phyloP scores from a whole-genome alignment of 352 stramenopile genomes.

The Phytophthora cactorum region DNA sequence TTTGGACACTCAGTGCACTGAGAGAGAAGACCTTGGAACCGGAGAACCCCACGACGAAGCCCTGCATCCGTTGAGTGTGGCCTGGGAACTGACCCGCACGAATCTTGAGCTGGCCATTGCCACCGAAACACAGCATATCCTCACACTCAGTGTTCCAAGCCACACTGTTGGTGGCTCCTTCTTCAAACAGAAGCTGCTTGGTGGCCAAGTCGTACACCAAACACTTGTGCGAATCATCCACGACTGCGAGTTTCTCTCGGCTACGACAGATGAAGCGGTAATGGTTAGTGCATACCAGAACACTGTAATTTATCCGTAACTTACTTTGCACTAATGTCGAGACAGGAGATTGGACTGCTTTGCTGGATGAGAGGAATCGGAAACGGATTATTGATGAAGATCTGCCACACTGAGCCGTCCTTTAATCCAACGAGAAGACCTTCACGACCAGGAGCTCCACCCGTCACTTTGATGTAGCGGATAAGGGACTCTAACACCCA shows the following conservation, averaged over 20 bases:
- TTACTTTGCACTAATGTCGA: slow-evolving; percentile 90
- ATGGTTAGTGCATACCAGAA: background rate
- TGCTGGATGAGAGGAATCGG: slow-evolving; percentile 93
- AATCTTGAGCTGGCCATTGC: slow-evolving; percentile 90
- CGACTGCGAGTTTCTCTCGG: slow-evolving; percentile 89
- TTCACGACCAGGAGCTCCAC: slow-evolving; percentile 89
- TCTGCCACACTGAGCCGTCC: slow-evolving; percentile 90
- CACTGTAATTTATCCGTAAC: slow-evolving; percentile 10
- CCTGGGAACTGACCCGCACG: slow-evolving; percentile 91
- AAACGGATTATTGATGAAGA: slow-evolving; percentile 96
- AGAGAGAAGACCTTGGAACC: slow-evolving; percentile 94
- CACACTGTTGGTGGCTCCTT: slow-evolving; percentile 88
- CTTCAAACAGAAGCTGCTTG: slow-evolving; percentile 91
- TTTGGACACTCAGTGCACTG: slow-evolving; percentile 85
- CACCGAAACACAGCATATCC: slow-evolving; percentile 95
- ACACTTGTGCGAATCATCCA: slow-evolving; percentile 91
- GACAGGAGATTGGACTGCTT: slow-evolving; percentile 83
- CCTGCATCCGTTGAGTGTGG: slow-evolving; percentile 90
- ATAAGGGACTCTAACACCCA: slow-evolving; percentile 91
- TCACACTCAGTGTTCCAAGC: slow-evolving; percentile 95
- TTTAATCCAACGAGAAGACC: slow-evolving; percentile 93
- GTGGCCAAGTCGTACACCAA: slow-evolving; percentile 92
- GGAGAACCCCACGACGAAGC: slow-evolving; percentile 93
- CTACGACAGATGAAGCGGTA: slow-evolving; percentile 32
- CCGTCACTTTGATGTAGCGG: slow-evolving; percentile 93